Conservation (phyloP, 306 rosid species). For the Rosa persica region DNA sequence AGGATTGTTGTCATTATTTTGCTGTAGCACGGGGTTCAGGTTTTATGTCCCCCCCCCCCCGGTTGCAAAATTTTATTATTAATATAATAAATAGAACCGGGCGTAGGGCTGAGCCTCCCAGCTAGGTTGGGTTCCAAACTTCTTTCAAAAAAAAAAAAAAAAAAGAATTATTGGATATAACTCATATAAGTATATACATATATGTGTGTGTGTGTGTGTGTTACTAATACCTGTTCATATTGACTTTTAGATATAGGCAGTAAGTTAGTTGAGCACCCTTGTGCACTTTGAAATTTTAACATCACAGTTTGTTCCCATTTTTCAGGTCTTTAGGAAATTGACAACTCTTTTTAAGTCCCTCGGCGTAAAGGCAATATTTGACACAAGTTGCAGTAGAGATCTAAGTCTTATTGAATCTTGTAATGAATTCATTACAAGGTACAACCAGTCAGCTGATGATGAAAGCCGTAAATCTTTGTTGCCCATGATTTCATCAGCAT, state of each 20-base stretch:
- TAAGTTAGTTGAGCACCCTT: not conserved
- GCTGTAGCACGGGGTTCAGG: too few species aligned
- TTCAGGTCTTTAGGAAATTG: constrained; percentile 76
- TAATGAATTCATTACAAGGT: constrained; percentile 72
- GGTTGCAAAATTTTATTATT: too few species aligned
- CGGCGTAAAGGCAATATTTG: constrained; percentile 88
- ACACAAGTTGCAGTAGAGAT: constrained; percentile 93
- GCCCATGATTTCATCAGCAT: constrained; percentile 95
- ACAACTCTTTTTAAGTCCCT: constrained; percentile 77
- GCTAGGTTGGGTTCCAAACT: too few species aligned
- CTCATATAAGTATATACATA: too few species aligned
- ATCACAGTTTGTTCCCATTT: constrained; percentile 13
- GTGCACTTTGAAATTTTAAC: constrained; percentile 1
- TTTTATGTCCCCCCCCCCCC: too few species aligned
- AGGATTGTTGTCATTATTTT: too few species aligned
- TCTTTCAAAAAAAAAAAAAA: too few species aligned
- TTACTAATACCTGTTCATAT: not conserved
- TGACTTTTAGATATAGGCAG: not conserved
- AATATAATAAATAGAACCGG: too few species aligned
- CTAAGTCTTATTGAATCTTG: constrained; percentile 81
- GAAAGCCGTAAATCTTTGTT: constrained; percentile 46
- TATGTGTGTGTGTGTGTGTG: too few species aligned
- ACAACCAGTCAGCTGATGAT: constrained; percentile 48
- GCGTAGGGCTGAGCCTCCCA: too few species aligned
- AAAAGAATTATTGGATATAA: too few species aligned